Conservation (phyloP, 768 basidiomycete species). For the Lentinula boryana region DNA sequence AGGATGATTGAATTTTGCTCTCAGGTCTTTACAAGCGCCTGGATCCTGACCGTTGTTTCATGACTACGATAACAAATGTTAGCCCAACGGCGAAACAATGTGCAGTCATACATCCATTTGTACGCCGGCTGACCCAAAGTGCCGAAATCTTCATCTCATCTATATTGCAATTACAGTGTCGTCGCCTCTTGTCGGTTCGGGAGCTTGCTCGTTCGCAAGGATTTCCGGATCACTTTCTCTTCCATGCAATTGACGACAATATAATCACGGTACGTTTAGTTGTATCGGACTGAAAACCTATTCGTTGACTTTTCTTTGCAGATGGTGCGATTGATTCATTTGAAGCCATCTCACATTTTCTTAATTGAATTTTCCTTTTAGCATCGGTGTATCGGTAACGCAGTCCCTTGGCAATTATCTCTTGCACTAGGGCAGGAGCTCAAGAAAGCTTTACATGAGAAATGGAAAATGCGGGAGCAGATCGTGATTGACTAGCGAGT, state of each 20-base stretch:
- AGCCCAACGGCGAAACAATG: slow-evolving; percentile 76
- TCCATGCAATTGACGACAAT: slow-evolving; percentile 43
- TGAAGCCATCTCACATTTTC: neutral
- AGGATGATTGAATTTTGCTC: neutral
- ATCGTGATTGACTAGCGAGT: slow-evolving; percentile 25
- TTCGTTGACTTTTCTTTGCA: slow-evolving; percentile 1
- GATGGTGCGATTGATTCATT: neutral
- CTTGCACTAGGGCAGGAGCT: slow-evolving; percentile 63
- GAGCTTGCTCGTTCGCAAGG: slow-evolving; percentile 80
- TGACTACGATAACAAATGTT: slow-evolving; percentile 74
- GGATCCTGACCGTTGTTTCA: slow-evolving; percentile 49
- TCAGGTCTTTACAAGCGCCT: slow-evolving; percentile 53
- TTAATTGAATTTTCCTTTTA: slow-evolving; percentile 29
- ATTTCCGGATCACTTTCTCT: slow-evolving; percentile 70
- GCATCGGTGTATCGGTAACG: slow-evolving; percentile 79
- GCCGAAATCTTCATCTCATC: neutral
- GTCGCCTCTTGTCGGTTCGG: slow-evolving; percentile 66
- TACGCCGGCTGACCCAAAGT: slow-evolving; percentile 21
- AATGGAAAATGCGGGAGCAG: slow-evolving; percentile 40
- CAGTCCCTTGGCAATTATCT: slow-evolving; percentile 64
- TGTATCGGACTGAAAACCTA: neutral
- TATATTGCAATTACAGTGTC: slow-evolving; percentile 37
- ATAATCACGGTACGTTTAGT: slow-evolving; percentile 51
- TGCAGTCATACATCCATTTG: slow-evolving; percentile 61
- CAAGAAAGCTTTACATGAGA: slow-evolving; percentile 40